These are phyloP conservation scores for Zostera marina DNA, from an alignment of 116 monocot species.

Conservation along the genomic window DNA sequence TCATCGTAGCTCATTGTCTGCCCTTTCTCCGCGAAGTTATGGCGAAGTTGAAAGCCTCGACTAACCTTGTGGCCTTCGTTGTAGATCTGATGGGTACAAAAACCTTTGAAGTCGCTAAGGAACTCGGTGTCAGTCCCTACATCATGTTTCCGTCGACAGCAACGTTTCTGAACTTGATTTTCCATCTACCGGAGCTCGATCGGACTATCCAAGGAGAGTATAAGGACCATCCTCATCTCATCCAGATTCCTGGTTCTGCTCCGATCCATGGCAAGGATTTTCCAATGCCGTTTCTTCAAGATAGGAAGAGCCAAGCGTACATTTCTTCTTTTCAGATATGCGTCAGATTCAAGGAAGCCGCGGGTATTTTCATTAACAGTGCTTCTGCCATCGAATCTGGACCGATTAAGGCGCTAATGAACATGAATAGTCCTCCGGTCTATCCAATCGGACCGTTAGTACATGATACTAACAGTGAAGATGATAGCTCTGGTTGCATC, in stretches of 20 bases:
- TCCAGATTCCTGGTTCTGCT: slow-evolving; percentile 41
- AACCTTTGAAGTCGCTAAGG: slow-evolving; percentile 15
- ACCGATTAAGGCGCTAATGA: neutral
- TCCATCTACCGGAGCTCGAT: slow-evolving; percentile 8
- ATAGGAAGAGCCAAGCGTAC: slow-evolving; percentile 21
- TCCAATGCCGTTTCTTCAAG: slow-evolving; percentile 9
- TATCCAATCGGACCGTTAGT: slow-evolving; percentile 26
- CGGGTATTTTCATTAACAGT: slow-evolving; percentile 52
- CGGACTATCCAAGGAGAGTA: neutral
- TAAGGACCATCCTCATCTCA: neutral
- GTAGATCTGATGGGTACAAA: slow-evolving; percentile 25
- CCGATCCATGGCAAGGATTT: slow-evolving; percentile 33
- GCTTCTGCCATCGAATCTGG: slow-evolving; percentile 25
- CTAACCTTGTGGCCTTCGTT: slow-evolving; percentile 19
- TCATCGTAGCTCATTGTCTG: neutral
- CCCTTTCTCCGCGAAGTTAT: neutral
- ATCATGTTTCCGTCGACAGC: slow-evolving; percentile 23
- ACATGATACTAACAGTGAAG: neutral
- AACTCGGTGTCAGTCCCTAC: slow-evolving; percentile 18
- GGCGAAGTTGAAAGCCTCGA: neutral
- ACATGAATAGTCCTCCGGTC: slow-evolving; percentile 3
- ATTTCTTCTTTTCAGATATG: slow-evolving; percentile 11
- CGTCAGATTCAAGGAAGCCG: slow-evolving; percentile 12
- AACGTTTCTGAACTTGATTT: slow-evolving; percentile 5
- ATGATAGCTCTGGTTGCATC: slow-evolving; percentile 5